Base-by-base conservation (phyloP, 805 yeast genomes). In the Ogataea ganodermae region DNA sequence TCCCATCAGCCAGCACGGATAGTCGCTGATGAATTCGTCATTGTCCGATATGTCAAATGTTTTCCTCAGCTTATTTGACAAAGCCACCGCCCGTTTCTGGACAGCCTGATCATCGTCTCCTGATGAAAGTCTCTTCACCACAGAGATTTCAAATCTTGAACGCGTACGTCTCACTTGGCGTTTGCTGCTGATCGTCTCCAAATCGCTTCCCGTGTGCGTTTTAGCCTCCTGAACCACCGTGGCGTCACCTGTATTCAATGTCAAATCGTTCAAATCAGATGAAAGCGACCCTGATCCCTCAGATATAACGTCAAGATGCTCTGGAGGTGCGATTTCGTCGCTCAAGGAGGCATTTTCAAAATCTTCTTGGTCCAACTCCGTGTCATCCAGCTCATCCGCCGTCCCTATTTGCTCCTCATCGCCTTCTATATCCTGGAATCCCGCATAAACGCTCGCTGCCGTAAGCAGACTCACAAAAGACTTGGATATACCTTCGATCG, bases 1-100 rank as follows among this genome's bases (percentile, higher is more conserved):
- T 50, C 83, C 79, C 48, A 89, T 71, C 30, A 91, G 70, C 96
- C 96, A 91, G 24, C 90, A 81, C 2, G 84, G 76, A 57, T 75
- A 85, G 51, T 83, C 86, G n/a, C 75, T 77, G 26, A 76, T 56
- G 50, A 84, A 74, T n/a, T 65, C 64, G 55, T 84, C 90, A 33
- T 74, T 73, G 17, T 73, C 76, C n/a, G 66, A 62, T n/a, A 84
- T 64, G 4, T 72, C 73, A 55, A 78, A 77, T 1, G 67, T 64
- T 6, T 58, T 52, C 28, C 58, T 61, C 35, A 76, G 52, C 46
- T 71, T 73, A 6, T 60, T 57, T 17, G 67, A 62, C 1, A 75
- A 53, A 0, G 71, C 72, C 1, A 54, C 26, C 1, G 76, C 76
- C 20, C 74, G 60, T 49, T 63, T 46, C 38, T 58, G 48, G 13